Evolutionary conservation across 2,329 filamentous ascomycete species (phyloP), one percentile per base, ranked within the genome.

Genomic region (Claviceps humidiphila): DNA sequence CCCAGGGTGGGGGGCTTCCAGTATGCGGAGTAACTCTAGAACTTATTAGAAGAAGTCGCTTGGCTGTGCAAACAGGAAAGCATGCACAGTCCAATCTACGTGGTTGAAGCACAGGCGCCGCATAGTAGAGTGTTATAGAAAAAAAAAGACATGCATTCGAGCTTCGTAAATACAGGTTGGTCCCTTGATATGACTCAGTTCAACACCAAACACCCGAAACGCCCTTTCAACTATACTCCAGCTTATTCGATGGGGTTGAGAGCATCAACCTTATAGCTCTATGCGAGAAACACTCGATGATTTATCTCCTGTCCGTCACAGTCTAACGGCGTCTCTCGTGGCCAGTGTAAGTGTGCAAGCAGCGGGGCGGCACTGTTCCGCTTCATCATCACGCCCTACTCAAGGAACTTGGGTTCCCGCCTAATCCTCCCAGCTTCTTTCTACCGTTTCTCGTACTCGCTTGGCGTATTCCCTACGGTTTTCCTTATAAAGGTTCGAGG

Each of bases 361-460:
- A 11, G 30, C 30, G 30, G 30, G 9, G 30, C 30, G 30, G 30
- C 30, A 34, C 20, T 43, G 39, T 37, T 39, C 14, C 42, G 14
- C 42, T 46, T 42, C 22, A 26, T 44, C 42, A 44, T 22, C 38
- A n/a, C 8, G 20, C 20, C 42, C 20, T 5, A n/a, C 37, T 17
- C 22, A 42, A 43, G 34, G 22, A 13, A 47, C 34, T 20, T 42
- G 20, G 26, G 5, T 52, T 37, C 30, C 20, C 22, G 9, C 49
- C 66, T 61, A 95, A 63, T 96, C 91, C 58, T 97, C 93, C 93
- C 93, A 98, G 73, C 91, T 97, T 80, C 96, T 97, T 76, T 98
- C 93, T 16, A 98, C 93, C 0, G 91, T 96, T 74, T 97, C 93
- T 47, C 89, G 78, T 44, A 98, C 93, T 17, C 90, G 78, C 74